Conservation (phyloP, 2,329 filamentous ascomycete genomes). For the Colletotrichum sp. region DNA sequence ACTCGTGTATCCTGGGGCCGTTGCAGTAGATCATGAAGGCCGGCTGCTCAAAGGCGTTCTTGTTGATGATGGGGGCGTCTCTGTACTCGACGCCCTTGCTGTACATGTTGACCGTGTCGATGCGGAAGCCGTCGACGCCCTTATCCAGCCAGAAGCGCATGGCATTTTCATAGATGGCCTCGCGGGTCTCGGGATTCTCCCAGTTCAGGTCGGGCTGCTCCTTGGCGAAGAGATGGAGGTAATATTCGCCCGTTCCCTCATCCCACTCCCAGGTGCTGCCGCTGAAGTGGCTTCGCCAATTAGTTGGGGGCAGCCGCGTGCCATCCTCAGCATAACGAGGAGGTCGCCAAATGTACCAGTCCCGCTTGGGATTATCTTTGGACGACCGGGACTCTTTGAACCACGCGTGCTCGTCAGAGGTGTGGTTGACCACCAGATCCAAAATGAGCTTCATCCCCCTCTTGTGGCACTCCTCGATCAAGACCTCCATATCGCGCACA, state of each 20-base stretch:
- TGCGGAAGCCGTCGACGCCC: conserved; percentile 76
- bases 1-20: conserved; percentile 73
- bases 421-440: conserved; percentile 81
- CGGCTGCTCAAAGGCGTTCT: conserved; percentile 52
- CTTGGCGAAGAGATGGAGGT: conserved; percentile 75
- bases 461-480: conserved; percentile 64
- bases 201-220: conserved; percentile 88
- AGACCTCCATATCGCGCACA: conserved; percentile 65
- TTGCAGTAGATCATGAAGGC: conserved; percentile 67
- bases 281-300: conserved; percentile 71
- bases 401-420: conserved; percentile 74
- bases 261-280: conserved; percentile 74
- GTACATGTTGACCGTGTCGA: conserved; percentile 78
- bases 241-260: conserved; percentile 75
- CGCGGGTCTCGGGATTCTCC: conserved; percentile 71
- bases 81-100: conserved; percentile 65
- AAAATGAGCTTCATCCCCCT: conserved; percentile 74
- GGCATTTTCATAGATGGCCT: conserved; percentile 72
- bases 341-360: conserved; percentile 71
- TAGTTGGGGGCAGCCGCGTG: conserved; percentile 73
- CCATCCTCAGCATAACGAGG: conserved; percentile 60
- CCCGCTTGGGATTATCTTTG: conserved; percentile 65
- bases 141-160: conserved; percentile 82
- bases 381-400: conserved; percentile 70
- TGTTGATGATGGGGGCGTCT: conserved; percentile 61